These are phyloP conservation scores for Raffaelea ambrosiae DNA, from an alignment of 2,329 filamentous ascomycete species.

Conservation along the genomic window DNA sequence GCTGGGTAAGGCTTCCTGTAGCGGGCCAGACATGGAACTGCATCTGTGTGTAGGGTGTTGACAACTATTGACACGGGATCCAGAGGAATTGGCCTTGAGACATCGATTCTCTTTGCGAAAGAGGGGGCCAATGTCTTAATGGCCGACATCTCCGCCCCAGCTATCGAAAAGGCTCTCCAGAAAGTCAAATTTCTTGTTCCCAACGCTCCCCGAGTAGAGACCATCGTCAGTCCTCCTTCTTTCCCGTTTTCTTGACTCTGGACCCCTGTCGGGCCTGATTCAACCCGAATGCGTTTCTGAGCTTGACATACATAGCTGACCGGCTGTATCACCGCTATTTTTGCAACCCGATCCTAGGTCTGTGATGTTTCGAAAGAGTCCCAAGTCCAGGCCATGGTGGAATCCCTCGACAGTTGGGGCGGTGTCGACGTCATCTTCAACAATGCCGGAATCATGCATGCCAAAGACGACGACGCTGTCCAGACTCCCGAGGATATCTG, in stretches of 20 bases:
- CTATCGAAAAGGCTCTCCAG: constrained; percentile 65
- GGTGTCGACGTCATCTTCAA: constrained; percentile 92
- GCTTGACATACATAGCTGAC: no score
- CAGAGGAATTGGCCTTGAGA: constrained; percentile 90
- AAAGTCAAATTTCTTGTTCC: constrained; percentile 70
- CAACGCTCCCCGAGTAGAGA: constrained; percentile 50
- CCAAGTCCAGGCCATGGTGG: constrained; percentile 67
- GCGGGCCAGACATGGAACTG: neutral
- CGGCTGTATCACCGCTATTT: neutral
- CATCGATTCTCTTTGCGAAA: constrained; percentile 77
- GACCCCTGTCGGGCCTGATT: no score
- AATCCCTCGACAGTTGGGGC: constrained; percentile 72
- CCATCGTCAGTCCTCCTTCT: no score
- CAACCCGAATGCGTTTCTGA: no score
- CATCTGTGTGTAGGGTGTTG: neutral
- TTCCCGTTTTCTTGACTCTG: no score
- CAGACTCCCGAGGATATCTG: constrained; percentile 85
- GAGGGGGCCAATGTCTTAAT: constrained; percentile 83
- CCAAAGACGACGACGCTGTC: constrained; percentile 68
- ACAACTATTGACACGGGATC: neutral
- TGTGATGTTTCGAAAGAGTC: constrained; percentile 80
- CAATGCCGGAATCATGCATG: constrained; percentile 97
- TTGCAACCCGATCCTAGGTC: constrained; percentile 19
- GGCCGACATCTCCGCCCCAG: constrained; percentile 73
- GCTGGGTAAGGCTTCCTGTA: no score